phyloP scores from a whole-genome alignment of 768 basidiomycete genomes.

The Trametes cubensis region DNA sequence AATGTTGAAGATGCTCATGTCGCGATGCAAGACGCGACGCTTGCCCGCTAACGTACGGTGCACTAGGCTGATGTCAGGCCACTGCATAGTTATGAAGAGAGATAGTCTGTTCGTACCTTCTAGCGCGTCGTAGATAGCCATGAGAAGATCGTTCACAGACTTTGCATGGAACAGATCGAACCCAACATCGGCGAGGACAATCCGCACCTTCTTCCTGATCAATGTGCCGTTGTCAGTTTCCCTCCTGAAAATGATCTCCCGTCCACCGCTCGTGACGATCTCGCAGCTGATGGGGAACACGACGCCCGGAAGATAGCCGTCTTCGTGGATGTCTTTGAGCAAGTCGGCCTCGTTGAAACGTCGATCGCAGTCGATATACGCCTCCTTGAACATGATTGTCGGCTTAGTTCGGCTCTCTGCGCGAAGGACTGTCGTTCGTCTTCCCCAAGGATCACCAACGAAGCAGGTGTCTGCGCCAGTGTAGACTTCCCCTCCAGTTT shows the following conservation, averaged over 20 bases:
- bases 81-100: neutral
- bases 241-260: neutral
- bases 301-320: neutral
- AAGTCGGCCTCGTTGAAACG: conserved; percentile 55
- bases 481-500: neutral
- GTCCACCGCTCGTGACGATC: neutral
- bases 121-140: conserved; percentile 4
- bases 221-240: neutral
- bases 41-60: neutral
- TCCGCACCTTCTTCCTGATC: neutral
- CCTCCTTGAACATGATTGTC: neutral
- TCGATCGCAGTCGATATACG: neutral
- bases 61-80: neutral
- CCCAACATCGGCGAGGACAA: neutral
- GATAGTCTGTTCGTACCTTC: neutral
- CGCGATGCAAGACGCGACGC: neutral
- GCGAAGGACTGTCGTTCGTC: conserved; percentile 7
- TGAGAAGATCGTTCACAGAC: conserved; percentile 5
- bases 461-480: neutral
- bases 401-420: neutral
- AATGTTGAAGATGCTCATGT: conserved; percentile 8
- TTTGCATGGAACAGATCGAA: neutral
- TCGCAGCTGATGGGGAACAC: neutral
- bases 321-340: neutral
- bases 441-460: neutral